Base-by-base conservation (phyloP, 2,329 filamentous ascomycete genomes). In the Onygena corvina region DNA sequence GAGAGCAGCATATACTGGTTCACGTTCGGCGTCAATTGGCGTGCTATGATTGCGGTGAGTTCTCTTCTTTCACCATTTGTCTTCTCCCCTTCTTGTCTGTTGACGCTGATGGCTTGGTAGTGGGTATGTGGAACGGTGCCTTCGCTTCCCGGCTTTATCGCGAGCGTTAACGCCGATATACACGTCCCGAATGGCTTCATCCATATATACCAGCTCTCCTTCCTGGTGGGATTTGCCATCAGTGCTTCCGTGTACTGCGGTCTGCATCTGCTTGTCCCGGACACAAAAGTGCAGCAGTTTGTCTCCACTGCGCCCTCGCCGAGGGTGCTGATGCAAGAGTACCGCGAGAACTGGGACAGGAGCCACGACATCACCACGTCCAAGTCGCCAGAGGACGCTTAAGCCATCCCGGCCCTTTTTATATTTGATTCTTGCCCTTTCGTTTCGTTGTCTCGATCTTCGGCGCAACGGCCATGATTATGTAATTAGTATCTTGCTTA, bases 1-100 rank as follows among this genome's bases (percentile, higher is more conserved):
- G 52, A 58, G n/a, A 52, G 61, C 7, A 62, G 64, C 3, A 61
- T 68, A 12, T 75, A 72, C 53, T 72, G 65, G 57, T 74, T 63
- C 56, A 60, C 53, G 16, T 50, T 61, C 20, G 72, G 71, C 1
- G 54, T 72, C 45, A 72, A 74, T 49, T 72, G 65, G 64, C 62
- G 72, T 11, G 66, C 67, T 2, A 65, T 70, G 36, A 52, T 61
- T 3, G 50, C 52, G 14, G 51, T 53, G 4, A 31, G 51, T 49
- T 12, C 7, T 21, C 29, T 20, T 44, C 8, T 21, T 14, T 12
- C 16, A 35, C 11, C 31, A 12, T 29, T 2, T n/a, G n/a, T 16
- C 18, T 18, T 47, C 20, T 14, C 31, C 34, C n/a, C 34, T 46
- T 33, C 5, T 42, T 8, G 14, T 5, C 7, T 45, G 12, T 11